A percentile compares a stretch with the other conserved stretches of the same genome.
phyloP scores from a whole-genome alignment of 108 stramenopile species.

The Skeletonema menzelii region DNA sequence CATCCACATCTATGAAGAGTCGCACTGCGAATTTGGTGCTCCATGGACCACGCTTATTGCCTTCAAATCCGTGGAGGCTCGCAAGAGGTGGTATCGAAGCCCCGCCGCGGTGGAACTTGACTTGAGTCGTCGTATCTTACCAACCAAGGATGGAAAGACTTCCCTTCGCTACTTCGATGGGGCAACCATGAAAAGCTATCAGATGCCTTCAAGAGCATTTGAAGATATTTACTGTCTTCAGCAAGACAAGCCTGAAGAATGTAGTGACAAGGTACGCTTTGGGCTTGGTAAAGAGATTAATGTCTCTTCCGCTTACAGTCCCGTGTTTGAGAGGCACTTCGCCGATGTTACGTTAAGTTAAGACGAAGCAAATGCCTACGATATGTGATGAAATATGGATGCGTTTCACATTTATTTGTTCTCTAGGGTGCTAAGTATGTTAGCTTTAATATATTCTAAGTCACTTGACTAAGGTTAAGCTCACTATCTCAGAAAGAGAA shows the following conservation, averaged over 20 bases:
- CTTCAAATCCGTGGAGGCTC: constrained; percentile 50
- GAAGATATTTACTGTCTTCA: constrained; percentile 56
- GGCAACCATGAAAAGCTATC: constrained; percentile 69
- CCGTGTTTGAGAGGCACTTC: constrained; percentile 4
- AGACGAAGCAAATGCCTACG: too few relatives aligned
- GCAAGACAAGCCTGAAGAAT: background rate
- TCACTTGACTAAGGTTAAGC: too few relatives aligned
- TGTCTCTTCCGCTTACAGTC: background rate
- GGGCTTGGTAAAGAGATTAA: background rate
- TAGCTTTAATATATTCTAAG: too few relatives aligned
- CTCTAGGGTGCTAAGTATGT: too few relatives aligned
- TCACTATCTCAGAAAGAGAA: too few relatives aligned
- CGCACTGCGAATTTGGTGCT: constrained; percentile 51
- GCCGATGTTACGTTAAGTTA: too few relatives aligned
- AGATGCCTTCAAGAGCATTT: constrained; percentile 50
- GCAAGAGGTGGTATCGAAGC: constrained; percentile 58
- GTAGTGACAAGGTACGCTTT: background rate
- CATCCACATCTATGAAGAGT: constrained; percentile 53
- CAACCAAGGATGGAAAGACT: constrained; percentile 37
- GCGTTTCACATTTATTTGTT: too few relatives aligned
- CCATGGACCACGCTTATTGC: constrained; percentile 66
- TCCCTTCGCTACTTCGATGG: constrained; percentile 75
- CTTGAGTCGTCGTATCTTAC: constrained; percentile 55
- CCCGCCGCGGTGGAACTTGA: constrained; percentile 56
- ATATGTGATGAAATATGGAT: too few relatives aligned